These are phyloP conservation scores for Alternaria arborescens DNA, from an alignment of 2,329 filamentous ascomycete species.

Conservation along the genomic window DNA sequence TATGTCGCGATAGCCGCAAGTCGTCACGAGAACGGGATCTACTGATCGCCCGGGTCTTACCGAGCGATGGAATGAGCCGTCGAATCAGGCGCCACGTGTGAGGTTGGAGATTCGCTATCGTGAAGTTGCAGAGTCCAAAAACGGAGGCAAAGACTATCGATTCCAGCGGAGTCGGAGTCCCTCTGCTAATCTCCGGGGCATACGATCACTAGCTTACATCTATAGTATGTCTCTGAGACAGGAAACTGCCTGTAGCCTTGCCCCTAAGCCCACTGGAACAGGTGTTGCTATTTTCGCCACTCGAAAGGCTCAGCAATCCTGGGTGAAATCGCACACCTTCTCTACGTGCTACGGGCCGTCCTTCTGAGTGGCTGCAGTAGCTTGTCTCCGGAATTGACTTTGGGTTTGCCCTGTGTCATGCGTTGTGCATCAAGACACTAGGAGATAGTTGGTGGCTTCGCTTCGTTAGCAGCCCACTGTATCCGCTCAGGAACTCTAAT, in stretches of 20 bases:
- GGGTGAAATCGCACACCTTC: slow-evolving; percentile 13
- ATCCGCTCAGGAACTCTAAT: slow-evolving; percentile 30
- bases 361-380: slow-evolving; percentile 19
- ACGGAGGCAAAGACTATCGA: slow-evolving; percentile 26
- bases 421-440: slow-evolving; percentile 31
- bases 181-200: slow-evolving; percentile 23
- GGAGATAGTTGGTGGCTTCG: slow-evolving; percentile 17
- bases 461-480: slow-evolving; percentile 22
- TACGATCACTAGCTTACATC: slow-evolving; percentile 12
- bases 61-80: slow-evolving; percentile 1
- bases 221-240: slow-evolving; percentile 15
- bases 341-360: slow-evolving; percentile 11
- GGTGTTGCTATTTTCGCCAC: slow-evolving; percentile 14
- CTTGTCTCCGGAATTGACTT: slow-evolving; percentile 19
- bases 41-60: slow-evolving; percentile 8
- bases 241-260: slow-evolving; percentile 12
- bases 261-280: slow-evolving; percentile 12
- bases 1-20: background rate
- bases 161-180: slow-evolving; percentile 7
- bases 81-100: slow-evolving; percentile 1
- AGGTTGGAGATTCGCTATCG: background rate
- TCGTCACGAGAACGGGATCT: slow-evolving; percentile 11
- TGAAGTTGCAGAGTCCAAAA: slow-evolving; percentile 16
- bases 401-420: slow-evolving; percentile 27
- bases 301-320: slow-evolving; percentile 12